phyloP scores from a whole-genome alignment of 2,329 filamentous ascomycete species.

The Didymella arachidicola region DNA sequence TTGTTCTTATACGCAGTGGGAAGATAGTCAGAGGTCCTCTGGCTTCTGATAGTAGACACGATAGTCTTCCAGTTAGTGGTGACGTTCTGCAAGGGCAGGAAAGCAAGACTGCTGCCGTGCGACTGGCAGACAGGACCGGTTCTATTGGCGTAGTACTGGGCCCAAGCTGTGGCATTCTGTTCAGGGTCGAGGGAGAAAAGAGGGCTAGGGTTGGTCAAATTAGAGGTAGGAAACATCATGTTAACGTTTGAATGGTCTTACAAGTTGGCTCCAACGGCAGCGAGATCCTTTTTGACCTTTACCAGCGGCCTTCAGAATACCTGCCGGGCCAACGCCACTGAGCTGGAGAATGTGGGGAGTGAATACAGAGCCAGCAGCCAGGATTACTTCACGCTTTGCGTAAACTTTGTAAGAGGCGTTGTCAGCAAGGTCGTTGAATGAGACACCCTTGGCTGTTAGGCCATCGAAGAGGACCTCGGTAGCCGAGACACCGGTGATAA shows the following conservation, averaged over 20 bases:
- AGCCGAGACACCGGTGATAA: constrained; percentile 18
- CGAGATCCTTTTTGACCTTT: constrained; percentile 25
- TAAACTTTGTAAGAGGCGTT: not conserved
- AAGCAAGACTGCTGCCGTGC: constrained; percentile 17
- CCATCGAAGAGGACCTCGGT: constrained; percentile 18
- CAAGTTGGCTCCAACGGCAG: constrained; percentile 33
- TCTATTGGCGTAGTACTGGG: constrained; percentile 39
- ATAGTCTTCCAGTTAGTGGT: constrained; percentile 9
- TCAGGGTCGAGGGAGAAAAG: constrained; percentile 39
- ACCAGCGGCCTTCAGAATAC: constrained; percentile 27
- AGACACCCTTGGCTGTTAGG: constrained; percentile 16
- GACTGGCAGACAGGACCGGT: constrained; percentile 39
- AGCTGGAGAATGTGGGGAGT: constrained; percentile 60
- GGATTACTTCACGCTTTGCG: constrained; percentile 59
- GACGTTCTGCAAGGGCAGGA: constrained; percentile 15
- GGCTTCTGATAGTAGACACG: constrained; percentile 7
- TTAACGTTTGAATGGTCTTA: constrained; percentile 28
- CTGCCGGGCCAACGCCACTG: constrained; percentile 32
- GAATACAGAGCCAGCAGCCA: constrained; percentile 65
- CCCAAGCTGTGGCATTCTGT: constrained; percentile 42
- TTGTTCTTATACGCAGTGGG: constrained; percentile 32
- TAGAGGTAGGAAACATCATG: constrained; percentile 25
- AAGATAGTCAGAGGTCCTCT: constrained; percentile 18
- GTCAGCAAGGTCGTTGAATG: constrained; percentile 12
- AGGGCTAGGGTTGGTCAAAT: constrained; percentile 24